Conservation (phyloP, 805 yeast genomes). For the Metschnikowia borealis region DNA sequence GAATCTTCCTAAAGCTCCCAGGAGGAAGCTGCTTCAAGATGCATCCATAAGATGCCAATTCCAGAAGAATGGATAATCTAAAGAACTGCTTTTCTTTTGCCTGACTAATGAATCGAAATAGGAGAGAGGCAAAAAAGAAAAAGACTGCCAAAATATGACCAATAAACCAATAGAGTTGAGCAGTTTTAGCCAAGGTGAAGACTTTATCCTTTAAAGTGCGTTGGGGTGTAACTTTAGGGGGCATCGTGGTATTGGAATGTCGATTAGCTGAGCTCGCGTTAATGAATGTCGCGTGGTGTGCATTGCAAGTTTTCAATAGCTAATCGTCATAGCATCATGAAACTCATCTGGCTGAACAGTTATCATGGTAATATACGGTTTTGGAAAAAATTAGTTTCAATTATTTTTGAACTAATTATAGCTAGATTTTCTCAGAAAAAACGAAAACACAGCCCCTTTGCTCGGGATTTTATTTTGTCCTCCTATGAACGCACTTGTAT, state of each 20-base stretch:
- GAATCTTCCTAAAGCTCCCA: conserved; percentile 6
- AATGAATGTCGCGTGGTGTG: background rate
- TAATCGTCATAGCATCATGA: background rate
- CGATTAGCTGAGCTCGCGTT: background rate
- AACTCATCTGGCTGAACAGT: background rate
- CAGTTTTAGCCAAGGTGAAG: conserved; percentile 7
- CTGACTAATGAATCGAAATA: conserved; percentile 41
- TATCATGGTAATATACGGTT: background rate
- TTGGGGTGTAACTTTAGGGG: background rate
- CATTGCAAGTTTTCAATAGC: background rate
- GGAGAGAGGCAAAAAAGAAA: conserved; percentile 36
- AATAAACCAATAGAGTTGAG: conserved; percentile 66
- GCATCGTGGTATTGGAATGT: background rate
- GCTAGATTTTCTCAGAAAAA: background rate
- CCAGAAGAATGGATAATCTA: conserved; percentile 41
- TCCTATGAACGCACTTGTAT: background rate
- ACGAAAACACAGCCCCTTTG: background rate
- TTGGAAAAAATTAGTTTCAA: background rate
- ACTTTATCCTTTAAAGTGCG: background rate
- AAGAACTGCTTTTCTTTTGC: conserved; percentile 26
- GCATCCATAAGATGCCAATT: conserved; percentile 57
- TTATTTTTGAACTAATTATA: background rate
- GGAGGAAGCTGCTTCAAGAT: conserved; percentile 54
- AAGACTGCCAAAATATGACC: conserved; percentile 53
- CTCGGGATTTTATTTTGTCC: background rate